Base-by-base conservation (phyloP, 179 eudicot genomes). In the Camellia oleifera region DNA sequence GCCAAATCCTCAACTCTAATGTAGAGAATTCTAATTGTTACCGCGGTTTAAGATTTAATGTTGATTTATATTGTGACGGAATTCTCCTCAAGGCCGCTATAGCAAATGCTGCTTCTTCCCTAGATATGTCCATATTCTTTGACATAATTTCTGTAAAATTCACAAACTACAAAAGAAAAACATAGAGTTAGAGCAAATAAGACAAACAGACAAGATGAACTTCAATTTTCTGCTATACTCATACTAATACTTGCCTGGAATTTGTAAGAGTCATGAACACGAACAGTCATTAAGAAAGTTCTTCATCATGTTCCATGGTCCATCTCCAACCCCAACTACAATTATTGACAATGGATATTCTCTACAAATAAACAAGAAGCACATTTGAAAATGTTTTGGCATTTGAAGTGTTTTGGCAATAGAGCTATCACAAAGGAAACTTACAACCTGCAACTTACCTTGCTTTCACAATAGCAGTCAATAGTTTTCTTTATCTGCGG, bases 281-380 rank as follows among this genome's bases (percentile, higher is more conserved):
- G 23, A 97, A 79, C 91, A 91, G 72, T 94, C 90, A 72, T 91
- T 97, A 63, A 93, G 97, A 71, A 93, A 94, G 77, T 94, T 91
- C 83, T 82, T 93, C 98, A 94, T 94, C 97, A 94, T 93, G 81
- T 94, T 97, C 98, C 98, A 94, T 20, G 98, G 98, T 67, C 98
- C 98, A 79, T 93, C 98, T 81, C 98, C 98, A 66, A 94, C 98
- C 54, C 98, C 98, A 73, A 94, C 98, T 64, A 94, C 79, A 62
- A 94, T 85, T 44, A 94, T 94, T 44, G 98, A 94, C 79, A 94
- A 79, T 7, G 98, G 97, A 84, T 94, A 94, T 78, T 82, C 75
- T 73, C 89, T 88, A 82, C 75, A 90, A 46, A 73, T 44, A 11
- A 5, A 57, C 54, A 67, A 26, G 42, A 70, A 20, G 12, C 60